These are phyloP conservation scores for Aureobasidium musti DNA, from an alignment of 2,329 filamentous ascomycete species.

Conservation along the genomic window DNA sequence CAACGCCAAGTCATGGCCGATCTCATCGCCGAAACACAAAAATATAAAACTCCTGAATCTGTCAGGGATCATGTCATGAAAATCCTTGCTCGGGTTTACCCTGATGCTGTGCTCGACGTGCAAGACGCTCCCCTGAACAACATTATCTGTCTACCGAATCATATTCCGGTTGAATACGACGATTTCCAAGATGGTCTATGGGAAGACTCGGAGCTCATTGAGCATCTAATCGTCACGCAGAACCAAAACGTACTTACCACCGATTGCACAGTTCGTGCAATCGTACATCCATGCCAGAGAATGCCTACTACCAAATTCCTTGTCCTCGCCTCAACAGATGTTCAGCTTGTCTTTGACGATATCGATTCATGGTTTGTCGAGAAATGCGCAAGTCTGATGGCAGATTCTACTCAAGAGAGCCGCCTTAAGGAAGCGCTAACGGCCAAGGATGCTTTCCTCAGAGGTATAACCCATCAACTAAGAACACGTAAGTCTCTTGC, in stretches of 20 bases:
- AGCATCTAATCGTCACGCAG: slow-evolving; percentile 43
- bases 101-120: slow-evolving; percentile 40
- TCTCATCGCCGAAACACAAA: slow-evolving; percentile 39
- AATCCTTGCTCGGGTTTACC: slow-evolving; percentile 43
- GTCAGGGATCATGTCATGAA: slow-evolving; percentile 38
- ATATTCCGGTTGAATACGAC: slow-evolving; percentile 35
- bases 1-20: slow-evolving; percentile 46
- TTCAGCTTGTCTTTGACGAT: slow-evolving; percentile 51
- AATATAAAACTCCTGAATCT: slow-evolving; percentile 28
- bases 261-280: slow-evolving; percentile 42
- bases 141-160: slow-evolving; percentile 37
- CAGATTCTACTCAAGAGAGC: slow-evolving; percentile 45
- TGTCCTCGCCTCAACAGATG: slow-evolving; percentile 46
- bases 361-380: slow-evolving; percentile 52
- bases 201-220: slow-evolving; percentile 49
- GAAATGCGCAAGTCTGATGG: slow-evolving; percentile 45
- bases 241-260: slow-evolving; percentile 43
- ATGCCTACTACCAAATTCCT: slow-evolving; percentile 41
- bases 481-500: slow-evolving; percentile 42
- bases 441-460: slow-evolving; percentile 51
- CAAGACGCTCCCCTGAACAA: slow-evolving; percentile 34
- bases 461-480: slow-evolving; percentile 52
- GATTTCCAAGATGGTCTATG: slow-evolving; percentile 47
- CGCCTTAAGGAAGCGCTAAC: slow-evolving; percentile 46
- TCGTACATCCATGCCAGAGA: slow-evolving; percentile 44